A percentile compares a stretch with the other conserved stretches of the same genome.
phyloP scores from a whole-genome alignment of 345 rosid genomes.

The Eucalyptus melliodora region DNA sequence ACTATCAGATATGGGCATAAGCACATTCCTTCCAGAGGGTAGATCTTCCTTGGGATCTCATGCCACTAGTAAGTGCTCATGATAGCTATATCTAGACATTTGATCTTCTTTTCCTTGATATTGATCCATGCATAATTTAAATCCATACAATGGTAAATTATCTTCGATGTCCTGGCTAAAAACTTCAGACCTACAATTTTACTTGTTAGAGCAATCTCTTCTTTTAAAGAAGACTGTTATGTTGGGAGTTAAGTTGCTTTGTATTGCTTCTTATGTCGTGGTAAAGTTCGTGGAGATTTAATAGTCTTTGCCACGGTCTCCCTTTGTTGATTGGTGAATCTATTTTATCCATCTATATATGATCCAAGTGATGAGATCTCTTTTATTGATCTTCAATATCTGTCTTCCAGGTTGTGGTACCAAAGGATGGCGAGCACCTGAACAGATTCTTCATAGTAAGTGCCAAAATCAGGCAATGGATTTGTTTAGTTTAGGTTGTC shows the following conservation, averaged over 20 bases:
- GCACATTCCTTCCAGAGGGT: accelerated
- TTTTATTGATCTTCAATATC: background rate
- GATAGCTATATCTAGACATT: accelerated
- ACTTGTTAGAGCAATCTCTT: no score
- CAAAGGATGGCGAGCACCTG: conserved; percentile 49
- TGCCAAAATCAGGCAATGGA: conserved; percentile 84
- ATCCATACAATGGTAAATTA: no score
- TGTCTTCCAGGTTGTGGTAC: background rate
- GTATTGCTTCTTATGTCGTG: background rate
- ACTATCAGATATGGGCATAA: no score
- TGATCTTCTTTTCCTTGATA: no score
- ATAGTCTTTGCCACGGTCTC: background rate
- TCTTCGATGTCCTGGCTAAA: accelerated
- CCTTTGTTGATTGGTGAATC: background rate
- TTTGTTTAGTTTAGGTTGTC: conserved; percentile 76
- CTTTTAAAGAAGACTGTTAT: no score
- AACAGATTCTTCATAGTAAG: conserved; percentile 25
- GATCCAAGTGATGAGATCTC: background rate
- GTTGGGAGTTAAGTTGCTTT: no score
- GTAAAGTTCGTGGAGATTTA: no score
- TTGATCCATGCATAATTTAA: no score
- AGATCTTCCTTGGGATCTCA: no score
- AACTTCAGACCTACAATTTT: no score
- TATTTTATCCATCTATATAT: no score
- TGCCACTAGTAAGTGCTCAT: no score